Conservation (phyloP, 169 alveolate species). For the Cryptosporidium meleagridis region DNA sequence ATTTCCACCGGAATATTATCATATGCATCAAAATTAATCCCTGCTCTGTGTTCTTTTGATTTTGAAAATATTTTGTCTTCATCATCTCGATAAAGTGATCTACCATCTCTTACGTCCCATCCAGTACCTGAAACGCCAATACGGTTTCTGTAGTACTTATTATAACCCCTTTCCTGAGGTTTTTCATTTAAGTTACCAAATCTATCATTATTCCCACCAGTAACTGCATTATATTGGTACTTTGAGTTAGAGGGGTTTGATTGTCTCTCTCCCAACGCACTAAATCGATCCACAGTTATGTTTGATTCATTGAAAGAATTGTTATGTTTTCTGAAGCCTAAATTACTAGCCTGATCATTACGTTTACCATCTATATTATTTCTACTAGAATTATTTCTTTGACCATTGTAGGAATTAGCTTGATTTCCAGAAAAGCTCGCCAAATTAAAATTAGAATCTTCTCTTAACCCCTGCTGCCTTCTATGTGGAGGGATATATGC, state of each 20-base stretch:
- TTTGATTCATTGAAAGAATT: conserved; percentile 1
- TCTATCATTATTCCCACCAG: conserved; percentile 13
- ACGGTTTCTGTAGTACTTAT: conserved; percentile 33
- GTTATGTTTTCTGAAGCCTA: conserved; percentile 29
- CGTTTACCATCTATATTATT: conserved; percentile 15
- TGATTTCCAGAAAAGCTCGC: conserved; percentile 14
- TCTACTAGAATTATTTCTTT: conserved; percentile 9
- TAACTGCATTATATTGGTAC: conserved; percentile 21
- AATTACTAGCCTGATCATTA: conserved; percentile 15
- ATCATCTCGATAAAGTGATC: conserved; percentile 84
- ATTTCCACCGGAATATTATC: conserved; percentile 90
- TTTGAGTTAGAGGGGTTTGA: conserved; percentile 15
- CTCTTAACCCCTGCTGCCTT: conserved; percentile 53
- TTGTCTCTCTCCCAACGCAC: conserved; percentile 46
- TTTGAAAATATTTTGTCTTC: conserved; percentile 84
- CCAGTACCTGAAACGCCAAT: conserved; percentile 62
- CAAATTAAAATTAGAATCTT: conserved; percentile 32
- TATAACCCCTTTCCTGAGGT: conserved; percentile 30
- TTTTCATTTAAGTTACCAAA: conserved; percentile 22
- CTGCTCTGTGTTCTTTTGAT: conserved; percentile 84
- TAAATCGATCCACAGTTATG: conserved; percentile 26
- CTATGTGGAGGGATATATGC: conserved; percentile 74
- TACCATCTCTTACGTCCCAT: conserved; percentile 87
- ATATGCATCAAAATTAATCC: conserved; percentile 87
- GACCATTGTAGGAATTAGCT: background rate